Percentiles rank a stretch among this genome's conserved stretches.
phyloP scores from a whole-genome alignment of 73 alveolate genomes.

The Paramecium sexaurelia region DNA sequence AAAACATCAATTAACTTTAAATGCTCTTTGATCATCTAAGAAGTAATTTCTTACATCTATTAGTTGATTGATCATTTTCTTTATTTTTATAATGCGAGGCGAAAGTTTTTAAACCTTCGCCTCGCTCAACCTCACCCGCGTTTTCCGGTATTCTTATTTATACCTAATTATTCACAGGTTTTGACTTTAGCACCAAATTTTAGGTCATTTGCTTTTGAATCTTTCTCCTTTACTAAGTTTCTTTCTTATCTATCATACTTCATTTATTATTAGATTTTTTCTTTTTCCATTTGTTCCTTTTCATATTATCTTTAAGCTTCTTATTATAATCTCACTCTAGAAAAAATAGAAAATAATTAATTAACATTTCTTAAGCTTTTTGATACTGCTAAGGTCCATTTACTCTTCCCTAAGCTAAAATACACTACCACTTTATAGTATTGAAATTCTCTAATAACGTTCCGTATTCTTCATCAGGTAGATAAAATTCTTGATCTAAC shows the following conservation, averaged over 20 bases:
- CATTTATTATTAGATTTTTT: background rate
- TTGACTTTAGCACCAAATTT: slow-evolving; percentile 49
- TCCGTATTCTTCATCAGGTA: slow-evolving; percentile 9
- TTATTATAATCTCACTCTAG: background rate
- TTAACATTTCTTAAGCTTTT: background rate
- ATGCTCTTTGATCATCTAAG: background rate
- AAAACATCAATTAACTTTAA: background rate
- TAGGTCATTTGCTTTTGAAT: background rate
- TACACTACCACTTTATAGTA: background rate
- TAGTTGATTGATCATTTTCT: background rate
- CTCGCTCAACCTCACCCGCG: slow-evolving; percentile 60
- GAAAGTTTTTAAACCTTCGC: slow-evolving; percentile 46
- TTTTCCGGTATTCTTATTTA: slow-evolving; percentile 14
- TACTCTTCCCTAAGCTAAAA: background rate
- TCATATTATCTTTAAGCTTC: background rate
- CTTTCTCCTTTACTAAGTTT: slow-evolving; percentile 17
- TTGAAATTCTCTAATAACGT: background rate
- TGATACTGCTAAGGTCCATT: slow-evolving; percentile 3
- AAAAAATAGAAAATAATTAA: background rate
- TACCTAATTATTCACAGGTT: slow-evolving; percentile 8
- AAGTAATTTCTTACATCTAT: background rate
- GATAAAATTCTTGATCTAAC: background rate
- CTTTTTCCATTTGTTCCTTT: background rate
- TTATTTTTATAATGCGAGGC: slow-evolving; percentile 35
- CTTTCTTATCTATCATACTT: slow-evolving; percentile 15